Evolutionary conservation across 345 rosid genomes (phyloP).

Genomic region (Lenwebbia sp.): DNA sequence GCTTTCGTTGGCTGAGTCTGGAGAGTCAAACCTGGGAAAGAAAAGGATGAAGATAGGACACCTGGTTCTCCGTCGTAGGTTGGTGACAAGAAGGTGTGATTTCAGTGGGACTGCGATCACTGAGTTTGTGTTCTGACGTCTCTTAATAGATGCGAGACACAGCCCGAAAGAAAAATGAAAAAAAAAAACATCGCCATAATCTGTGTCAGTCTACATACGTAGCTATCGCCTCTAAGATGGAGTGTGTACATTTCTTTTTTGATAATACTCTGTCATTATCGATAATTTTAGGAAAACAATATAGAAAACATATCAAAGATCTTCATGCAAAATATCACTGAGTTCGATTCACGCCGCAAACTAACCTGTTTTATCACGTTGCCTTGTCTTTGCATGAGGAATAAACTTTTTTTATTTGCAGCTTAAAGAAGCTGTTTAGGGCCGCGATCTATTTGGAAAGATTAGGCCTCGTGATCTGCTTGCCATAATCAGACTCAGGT

Average conservation of each 20-base stretch:
- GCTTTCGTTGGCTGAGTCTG: neutral
- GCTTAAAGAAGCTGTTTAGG: too few species aligned
- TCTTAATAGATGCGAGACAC: too few species aligned
- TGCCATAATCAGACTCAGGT: neutral
- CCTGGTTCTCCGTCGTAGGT: neutral
- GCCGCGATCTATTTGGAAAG: neutral
- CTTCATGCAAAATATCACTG: too few species aligned
- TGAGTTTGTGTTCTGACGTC: too few species aligned
- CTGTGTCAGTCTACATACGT: neutral
- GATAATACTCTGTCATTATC: too few species aligned
- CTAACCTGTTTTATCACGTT: too few species aligned
- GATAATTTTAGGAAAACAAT: neutral
- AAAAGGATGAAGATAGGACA: neutral
- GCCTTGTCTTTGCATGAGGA: too few species aligned
- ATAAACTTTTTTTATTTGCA: too few species aligned
- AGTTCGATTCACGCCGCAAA: too few species aligned
- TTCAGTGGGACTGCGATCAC: neutral
- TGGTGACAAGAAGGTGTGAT: neutral
- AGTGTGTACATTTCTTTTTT: neutral
- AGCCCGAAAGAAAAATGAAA: too few species aligned
- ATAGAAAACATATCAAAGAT: neutral
- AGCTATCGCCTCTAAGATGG: neutral
- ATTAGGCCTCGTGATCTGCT: neutral
- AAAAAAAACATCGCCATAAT: neutral
- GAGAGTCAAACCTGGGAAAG: neutral